Evolutionary conservation across 2,329 filamentous ascomycete species (phyloP), one percentile per base, ranked within the genome.

Genomic region (Pseudogymnoascus sp.): DNA sequence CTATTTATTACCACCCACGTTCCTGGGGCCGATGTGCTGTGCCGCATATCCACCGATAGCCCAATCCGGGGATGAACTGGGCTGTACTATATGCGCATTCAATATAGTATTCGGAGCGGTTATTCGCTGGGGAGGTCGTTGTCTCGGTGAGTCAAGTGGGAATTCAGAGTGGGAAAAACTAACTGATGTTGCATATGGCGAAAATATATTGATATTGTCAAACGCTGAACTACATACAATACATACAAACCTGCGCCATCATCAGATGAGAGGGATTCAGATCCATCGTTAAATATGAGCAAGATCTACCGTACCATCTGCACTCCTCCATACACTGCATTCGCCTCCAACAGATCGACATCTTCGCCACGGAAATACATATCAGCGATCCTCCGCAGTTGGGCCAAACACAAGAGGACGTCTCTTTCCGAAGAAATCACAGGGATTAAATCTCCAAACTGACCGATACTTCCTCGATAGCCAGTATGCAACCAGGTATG

Each of bases 1-100:
- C 48, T 55, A 55, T 55, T 55, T 55, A 55, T 55, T 55, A 55
- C 48, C 48, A 55, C 48, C 48, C 48, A 55, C 48, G 15, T 55
- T 55, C n/a, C 48, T 55, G 48, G 48, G n/a, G 29, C 48, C 48
- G 48, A 55, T 8, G 48, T 55, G 48, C 48, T 55, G 48, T 55
- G 48, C 48, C 48, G 29, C 48, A 55, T 21, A 55, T 55, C 48
- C 48, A 55, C 48, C 15, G 48, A 55, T 17, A 2, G 29, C 48
- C 48, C 48, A 55, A 55, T 55, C 29, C 48, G 48, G 48, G 15
- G 48, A 21, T 33, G 48, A 1, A 17, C 9, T 21, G 48, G 29
- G 29, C 27, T 33, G 48, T 5, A 21, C n/a, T 13, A 21, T 55
- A 33, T 55, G 48, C 48, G 17, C 29, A 33, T n/a, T 31, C 48